Base-by-base conservation (phyloP, 768 basidiomycete genomes). In the Mycena albidolilacea region DNA sequence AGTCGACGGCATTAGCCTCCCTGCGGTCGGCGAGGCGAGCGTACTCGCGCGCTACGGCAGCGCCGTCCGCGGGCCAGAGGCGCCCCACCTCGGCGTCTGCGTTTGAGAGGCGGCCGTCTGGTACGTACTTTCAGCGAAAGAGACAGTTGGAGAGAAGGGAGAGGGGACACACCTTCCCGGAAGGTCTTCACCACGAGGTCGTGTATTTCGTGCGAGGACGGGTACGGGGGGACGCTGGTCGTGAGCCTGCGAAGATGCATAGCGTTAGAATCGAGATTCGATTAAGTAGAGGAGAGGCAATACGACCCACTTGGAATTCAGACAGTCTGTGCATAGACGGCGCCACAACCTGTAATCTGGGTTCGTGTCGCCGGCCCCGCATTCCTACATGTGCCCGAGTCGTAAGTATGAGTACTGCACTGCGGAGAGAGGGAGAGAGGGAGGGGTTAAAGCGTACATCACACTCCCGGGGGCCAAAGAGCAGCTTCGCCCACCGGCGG, bases 391-490 rank as follows among this genome's bases (percentile, higher is more conserved):
- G 23, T 12, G 30, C 30, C 30, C 19, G 7, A 50, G 37, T 64
- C 19, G 17, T 30, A 30, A 30, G 30, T 7, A 23, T 64, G 11
- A 67, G 63, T 35, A 14, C 15, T 10, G 1, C 17, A 15, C 15
- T 37, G 11, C 37, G n/a, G 41, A 50, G 50, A 41, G 6, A 19
- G 5, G 2, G 3, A 7, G 5, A 7, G 5, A 38, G 44, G 43
- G 7, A 43, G 37, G 23, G 30, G n/a, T 8, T 7, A 30, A 55
- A 15, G 70, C 78, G 12, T 41, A 80, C 80, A 43, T 81, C 76
- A 63, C 80, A 81, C 15, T 59, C n/a, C 12, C 70, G 75, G 5
- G 73, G 69, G 11, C 78, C 80, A 69, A 80, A 81, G 2, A 81
- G 71, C 23, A 81, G 70, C 2, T 70, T 75, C 7, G 77, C 67